Evolutionary conservation across 2,329 filamentous ascomycete species (phyloP).

Genomic region (Curvularia lunata): DNA sequence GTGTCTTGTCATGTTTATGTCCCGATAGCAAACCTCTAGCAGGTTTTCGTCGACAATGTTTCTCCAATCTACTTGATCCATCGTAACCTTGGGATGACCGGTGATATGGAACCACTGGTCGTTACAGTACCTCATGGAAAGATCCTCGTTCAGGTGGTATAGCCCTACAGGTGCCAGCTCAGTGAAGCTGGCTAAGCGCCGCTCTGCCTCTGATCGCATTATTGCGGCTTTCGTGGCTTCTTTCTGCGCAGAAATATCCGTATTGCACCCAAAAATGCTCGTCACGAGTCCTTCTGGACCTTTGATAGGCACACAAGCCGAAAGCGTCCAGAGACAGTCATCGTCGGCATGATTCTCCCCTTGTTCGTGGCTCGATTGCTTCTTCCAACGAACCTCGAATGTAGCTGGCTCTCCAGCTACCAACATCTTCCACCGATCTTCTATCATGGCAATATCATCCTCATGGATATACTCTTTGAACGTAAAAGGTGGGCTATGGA

Average conservation of each 20-base stretch:
- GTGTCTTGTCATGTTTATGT: conserved; percentile 3
- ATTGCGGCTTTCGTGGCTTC: conserved; percentile 20
- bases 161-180: conserved; percentile 23
- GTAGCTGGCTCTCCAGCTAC: conserved; percentile 25
- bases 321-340: conserved; percentile 27
- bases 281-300: conserved; percentile 23
- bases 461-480: conserved; percentile 15
- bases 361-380: not conserved
- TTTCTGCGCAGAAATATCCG: conserved; percentile 36
- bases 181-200: conserved; percentile 20
- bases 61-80: conserved; percentile 16
- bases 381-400: conserved; percentile 40
- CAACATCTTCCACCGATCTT: conserved; percentile 26
- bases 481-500: conserved; percentile 7
- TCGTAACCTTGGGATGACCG: conserved; percentile 14
- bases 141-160: conserved; percentile 21
- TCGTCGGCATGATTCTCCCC: conserved; percentile 2
- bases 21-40: conserved; percentile 11
- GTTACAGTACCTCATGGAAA: conserved; percentile 28
- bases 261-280: conserved; percentile 31
- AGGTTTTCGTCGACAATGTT: conserved; percentile 7
- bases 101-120: conserved; percentile 29
- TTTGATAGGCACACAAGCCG: conserved; percentile 30
- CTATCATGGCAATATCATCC: conserved; percentile 8
- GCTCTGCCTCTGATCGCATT: conserved; percentile 26